A percentile compares a stretch with the other conserved stretches of the same genome.
These are phyloP conservation scores for Potentilla sterilis DNA, from an alignment of 306 rosid genomes.

Conservation along the genomic window DNA sequence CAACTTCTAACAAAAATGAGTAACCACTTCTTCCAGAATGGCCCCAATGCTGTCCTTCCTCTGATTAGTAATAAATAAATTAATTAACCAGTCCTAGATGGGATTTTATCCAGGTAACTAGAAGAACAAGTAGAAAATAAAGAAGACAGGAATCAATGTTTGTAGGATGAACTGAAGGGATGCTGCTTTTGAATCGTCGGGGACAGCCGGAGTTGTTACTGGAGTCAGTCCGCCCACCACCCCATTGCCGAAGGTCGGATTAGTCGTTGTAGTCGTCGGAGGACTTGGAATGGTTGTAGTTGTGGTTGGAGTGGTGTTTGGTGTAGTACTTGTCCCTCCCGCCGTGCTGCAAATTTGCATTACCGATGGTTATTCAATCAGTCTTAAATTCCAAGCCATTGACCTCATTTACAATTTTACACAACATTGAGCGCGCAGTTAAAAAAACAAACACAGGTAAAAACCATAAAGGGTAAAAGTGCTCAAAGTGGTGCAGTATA, in stretches of 20 bases:
- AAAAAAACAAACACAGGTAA: not conserved
- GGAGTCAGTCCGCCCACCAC: conserved; percentile 23
- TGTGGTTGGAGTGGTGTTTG: conserved; percentile 37
- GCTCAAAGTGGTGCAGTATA: not conserved
- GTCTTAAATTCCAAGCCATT: not conserved
- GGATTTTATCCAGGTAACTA: conserved; percentile 23
- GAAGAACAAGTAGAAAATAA: conserved; percentile 26
- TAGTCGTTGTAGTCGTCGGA: conserved; percentile 36
- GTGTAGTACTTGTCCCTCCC: conserved; percentile 57
- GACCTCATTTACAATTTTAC: not conserved
- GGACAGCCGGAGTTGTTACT: conserved; percentile 27
- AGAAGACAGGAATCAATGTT: conserved; percentile 15
- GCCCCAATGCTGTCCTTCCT: conserved; percentile 5
- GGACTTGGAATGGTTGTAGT: conserved; percentile 34
- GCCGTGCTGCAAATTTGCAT: conserved; percentile 53
- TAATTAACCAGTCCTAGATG: conserved; percentile 12
- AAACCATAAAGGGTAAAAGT: not conserved
- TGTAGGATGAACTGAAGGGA: not conserved
- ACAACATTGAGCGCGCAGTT: too few species aligned
- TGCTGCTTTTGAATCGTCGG: conserved; percentile 37
- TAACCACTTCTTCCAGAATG: conserved; percentile 33
- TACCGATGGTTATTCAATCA: conserved; percentile 20
- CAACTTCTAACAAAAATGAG: conserved; percentile 70
- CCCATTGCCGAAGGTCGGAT: conserved; percentile 15
- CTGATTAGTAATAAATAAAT: conserved; percentile 1